phyloP scores from a whole-genome alignment of 208 protist genomes.

The Trypanosomatidae sp. region DNA sequence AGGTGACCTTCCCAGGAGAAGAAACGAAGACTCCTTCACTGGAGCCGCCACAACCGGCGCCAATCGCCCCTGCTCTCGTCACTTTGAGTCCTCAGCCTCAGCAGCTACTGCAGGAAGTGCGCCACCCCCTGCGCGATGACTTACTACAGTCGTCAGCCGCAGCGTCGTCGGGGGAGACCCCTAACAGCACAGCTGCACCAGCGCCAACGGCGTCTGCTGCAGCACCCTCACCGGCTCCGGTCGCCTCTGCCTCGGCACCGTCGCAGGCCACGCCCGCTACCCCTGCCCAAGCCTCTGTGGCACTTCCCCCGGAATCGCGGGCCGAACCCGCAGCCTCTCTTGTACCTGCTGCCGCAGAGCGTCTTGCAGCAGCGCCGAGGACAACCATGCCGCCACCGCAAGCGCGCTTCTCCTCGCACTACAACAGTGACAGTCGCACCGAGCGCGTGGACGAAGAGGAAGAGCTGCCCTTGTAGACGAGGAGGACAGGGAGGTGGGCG shows the following conservation, averaged over 20 bases:
- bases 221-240: not conserved
- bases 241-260: not conserved
- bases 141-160: constrained; percentile 1
- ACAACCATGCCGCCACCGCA: not conserved
- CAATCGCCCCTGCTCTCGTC: not conserved
- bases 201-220: not conserved
- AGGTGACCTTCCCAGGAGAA: constrained; percentile 4
- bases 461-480: constrained; percentile 34
- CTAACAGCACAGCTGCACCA: not conserved
- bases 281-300: not conserved
- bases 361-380: not conserved
- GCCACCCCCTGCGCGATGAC: constrained; percentile 10
- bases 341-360: not conserved
- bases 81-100: not conserved
- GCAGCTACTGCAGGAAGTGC: not conserved
- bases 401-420: constrained; percentile 11
- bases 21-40: not conserved
- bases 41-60: not conserved
- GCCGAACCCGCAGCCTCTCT: not conserved
- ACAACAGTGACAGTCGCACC: constrained; percentile 10
- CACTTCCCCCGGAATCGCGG: not conserved
- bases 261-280: not conserved
- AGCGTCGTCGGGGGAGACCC: not conserved
- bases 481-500: not conserved
- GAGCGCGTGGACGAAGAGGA: constrained; percentile 37